These are phyloP conservation scores for Mortierella sp. DNA, from an alignment of 371 early-diverging fungal genomes.

Conservation along the genomic window DNA sequence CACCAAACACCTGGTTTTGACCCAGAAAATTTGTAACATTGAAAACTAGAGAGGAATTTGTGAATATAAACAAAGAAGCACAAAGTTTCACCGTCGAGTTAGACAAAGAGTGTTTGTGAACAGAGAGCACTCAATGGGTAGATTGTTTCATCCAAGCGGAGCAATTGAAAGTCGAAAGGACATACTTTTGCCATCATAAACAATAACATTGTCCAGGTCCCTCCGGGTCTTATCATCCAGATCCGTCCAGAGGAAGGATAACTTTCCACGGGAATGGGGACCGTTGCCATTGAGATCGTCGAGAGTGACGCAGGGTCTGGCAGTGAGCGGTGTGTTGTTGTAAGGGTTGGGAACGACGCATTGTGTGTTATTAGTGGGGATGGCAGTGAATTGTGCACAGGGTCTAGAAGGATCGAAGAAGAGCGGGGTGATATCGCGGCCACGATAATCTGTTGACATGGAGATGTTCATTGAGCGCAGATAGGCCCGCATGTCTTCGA, in stretches of 20 bases:
- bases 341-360: constrained; percentile 57
- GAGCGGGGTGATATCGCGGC: constrained; percentile 59
- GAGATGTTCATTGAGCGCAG: constrained; percentile 55
- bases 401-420: constrained; percentile 59
- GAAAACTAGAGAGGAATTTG: constrained; percentile 34
- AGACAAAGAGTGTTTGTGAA: not conserved
- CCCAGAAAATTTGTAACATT: constrained; percentile 42
- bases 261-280: constrained; percentile 3
- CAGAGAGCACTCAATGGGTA: too few relatives aligned
- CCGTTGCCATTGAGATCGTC: not conserved
- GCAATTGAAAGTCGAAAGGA: constrained; percentile 7
- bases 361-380: constrained; percentile 12
- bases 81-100: not conserved
- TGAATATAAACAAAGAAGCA: not conserved
- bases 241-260: constrained; percentile 40
- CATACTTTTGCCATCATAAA: constrained; percentile 65
- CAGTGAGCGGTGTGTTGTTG: constrained; percentile 43
- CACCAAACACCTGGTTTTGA: constrained; percentile 35
- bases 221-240: constrained; percentile 13
- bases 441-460: constrained; percentile 60
- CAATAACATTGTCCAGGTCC: constrained; percentile 45
- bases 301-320: constrained; percentile 24
- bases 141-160: not conserved
- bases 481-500: constrained; percentile 53
- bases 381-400: constrained; percentile 47